A percentile compares a stretch with the other conserved stretches of the same genome.
These are phyloP conservation scores for Pyrenula aspistea DNA, from an alignment of 495 filamentous ascomycete genomes.

Conservation along the genomic window DNA sequence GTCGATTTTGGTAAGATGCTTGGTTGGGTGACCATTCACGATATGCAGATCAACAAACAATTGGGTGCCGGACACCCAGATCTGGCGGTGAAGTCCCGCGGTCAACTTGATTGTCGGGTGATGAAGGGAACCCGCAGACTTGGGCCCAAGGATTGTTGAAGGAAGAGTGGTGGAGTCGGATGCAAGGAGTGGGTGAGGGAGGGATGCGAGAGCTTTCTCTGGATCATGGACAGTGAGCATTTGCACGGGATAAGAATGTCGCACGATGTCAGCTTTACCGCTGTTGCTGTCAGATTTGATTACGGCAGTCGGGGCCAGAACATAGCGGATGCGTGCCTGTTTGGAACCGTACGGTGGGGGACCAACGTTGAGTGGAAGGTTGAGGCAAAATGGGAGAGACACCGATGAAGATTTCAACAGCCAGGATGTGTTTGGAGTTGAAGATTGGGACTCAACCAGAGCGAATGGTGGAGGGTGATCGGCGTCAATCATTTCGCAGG, in stretches of 20 bases:
- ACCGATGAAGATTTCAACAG: slow-evolving; percentile 29
- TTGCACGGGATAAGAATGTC: slow-evolving; percentile 12
- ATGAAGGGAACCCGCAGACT: neutral
- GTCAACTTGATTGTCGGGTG: slow-evolving; percentile 34
- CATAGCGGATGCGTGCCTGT: slow-evolving; percentile 37
- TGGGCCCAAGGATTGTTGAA: neutral
- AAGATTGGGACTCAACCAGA: slow-evolving; percentile 25
- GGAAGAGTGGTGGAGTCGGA: slow-evolving; percentile 31
- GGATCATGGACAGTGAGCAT: slow-evolving; percentile 21
- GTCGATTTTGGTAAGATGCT: slow-evolving; percentile 33
- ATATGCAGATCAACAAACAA: slow-evolving; percentile 43
- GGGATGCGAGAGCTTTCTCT: slow-evolving; percentile 38
- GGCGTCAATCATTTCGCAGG: slow-evolving; percentile 36
- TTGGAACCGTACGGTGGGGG: slow-evolving; percentile 41
- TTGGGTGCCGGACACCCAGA: slow-evolving; percentile 44
- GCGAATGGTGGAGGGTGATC: slow-evolving; percentile 33
- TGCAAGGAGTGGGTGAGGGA: slow-evolving; percentile 35
- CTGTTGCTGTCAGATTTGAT: slow-evolving; percentile 14
- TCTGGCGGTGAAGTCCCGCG: slow-evolving; percentile 42
- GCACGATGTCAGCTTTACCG: slow-evolving; percentile 27
- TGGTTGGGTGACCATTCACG: slow-evolving; percentile 28
- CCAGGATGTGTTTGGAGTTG: slow-evolving; percentile 21
- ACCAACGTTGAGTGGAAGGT: slow-evolving; percentile 39
- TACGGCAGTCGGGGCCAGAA: slow-evolving; percentile 25
- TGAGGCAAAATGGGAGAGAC: slow-evolving; percentile 36